Evolutionary conservation across 306 rosid species (phyloP).

Genomic region (Pyrus communis): DNA sequence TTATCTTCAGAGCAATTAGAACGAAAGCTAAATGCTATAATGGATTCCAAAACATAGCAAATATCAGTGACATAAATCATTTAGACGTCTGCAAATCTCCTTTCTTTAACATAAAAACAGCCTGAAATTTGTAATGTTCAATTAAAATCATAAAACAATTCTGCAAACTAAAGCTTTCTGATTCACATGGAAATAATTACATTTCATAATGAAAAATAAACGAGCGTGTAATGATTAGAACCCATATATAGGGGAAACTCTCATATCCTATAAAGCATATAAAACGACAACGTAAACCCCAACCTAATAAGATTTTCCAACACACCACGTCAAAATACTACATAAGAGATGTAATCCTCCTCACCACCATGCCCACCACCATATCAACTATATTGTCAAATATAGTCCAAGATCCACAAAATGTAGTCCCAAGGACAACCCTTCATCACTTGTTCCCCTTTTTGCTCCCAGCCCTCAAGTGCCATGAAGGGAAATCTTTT

Average conservation of each 20-base stretch:
- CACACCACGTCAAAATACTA: conserved; percentile 26
- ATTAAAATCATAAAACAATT: background rate
- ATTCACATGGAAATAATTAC: background rate
- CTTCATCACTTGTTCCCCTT: conserved; percentile 53
- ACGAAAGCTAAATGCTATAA: background rate
- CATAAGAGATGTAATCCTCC: conserved; percentile 13
- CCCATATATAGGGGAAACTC: conserved; percentile 1
- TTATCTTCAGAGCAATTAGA: background rate
- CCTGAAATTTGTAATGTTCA: background rate
- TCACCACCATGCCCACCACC: conserved; percentile 19
- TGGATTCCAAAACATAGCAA: background rate
- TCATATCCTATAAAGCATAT: conserved; percentile 3
- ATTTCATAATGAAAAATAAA: background rate
- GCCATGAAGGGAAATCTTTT: conserved; percentile 38
- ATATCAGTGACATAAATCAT: background rate
- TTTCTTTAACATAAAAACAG: background rate
- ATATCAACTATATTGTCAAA: conserved; percentile 12
- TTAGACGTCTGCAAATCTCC: background rate
- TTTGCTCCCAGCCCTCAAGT: conserved; percentile 51
- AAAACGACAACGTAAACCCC: conserved; percentile 9
- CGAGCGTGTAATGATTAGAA: conserved; percentile 1
- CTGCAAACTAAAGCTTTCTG: background rate
- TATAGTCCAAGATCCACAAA: conserved; percentile 39
- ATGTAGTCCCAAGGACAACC: conserved; percentile 43
- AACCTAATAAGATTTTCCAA: conserved; percentile 24